phyloP scores from a whole-genome alignment of 192 early-diverging fungal species.

The Helicostylum pulchrum region DNA sequence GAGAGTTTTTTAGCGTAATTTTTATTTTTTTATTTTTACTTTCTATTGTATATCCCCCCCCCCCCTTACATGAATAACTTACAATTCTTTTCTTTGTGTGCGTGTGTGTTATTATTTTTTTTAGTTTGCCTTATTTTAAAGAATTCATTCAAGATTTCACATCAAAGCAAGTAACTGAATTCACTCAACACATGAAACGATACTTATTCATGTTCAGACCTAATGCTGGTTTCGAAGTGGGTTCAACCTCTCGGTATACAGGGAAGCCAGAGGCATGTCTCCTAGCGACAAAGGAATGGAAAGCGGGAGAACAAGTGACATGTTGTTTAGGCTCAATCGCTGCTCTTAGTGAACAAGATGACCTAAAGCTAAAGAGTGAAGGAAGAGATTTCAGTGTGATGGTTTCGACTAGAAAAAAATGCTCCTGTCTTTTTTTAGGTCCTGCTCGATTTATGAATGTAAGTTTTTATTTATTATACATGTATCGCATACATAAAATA shows the following conservation, averaged over 20 bases:
- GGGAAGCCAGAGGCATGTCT: conserved; percentile 54
- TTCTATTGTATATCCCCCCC: neutral
- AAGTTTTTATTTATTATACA: conserved; percentile 19
- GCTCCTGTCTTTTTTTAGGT: conserved; percentile 56
- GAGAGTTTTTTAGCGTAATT: conserved; percentile 40
- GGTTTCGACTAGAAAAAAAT: conserved; percentile 43
- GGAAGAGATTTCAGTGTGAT: conserved; percentile 49
- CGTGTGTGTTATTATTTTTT: neutral
- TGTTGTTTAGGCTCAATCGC: conserved; percentile 54
- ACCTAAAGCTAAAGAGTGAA: conserved; percentile 44
- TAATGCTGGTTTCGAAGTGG: conserved; percentile 55
- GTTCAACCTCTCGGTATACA: conserved; percentile 49
- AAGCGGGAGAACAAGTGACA: conserved; percentile 44
- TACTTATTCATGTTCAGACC: conserved; percentile 41
- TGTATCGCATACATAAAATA: neutral
- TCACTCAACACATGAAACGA: conserved; percentile 41
- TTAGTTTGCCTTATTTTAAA: conserved; percentile 26
- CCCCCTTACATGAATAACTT: no score
- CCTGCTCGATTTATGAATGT: conserved; percentile 65
- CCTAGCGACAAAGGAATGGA: conserved; percentile 45
- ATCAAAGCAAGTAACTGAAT: conserved; percentile 37
- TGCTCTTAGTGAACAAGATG: conserved; percentile 44
- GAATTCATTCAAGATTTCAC: conserved; percentile 30
- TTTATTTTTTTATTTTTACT: neutral
- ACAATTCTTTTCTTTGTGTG: neutral